Percentiles rank a stretch among this genome's conserved stretches.
Conservation (phyloP, 2,329 filamentous ascomycete species). For the Lasiodiplodia hormozganensis region DNA sequence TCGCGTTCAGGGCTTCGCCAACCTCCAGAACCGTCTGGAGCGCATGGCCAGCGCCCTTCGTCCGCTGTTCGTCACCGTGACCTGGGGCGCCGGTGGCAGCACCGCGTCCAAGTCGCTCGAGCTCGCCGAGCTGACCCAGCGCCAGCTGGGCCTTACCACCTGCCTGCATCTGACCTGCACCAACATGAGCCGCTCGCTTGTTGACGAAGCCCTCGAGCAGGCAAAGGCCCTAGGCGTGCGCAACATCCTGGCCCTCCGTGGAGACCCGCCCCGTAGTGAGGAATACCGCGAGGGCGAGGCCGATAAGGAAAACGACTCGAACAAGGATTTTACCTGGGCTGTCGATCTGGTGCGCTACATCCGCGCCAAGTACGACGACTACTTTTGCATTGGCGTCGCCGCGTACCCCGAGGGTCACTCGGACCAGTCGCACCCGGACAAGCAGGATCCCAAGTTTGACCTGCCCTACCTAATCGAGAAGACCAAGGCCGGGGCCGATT, state of each 20-base stretch:
- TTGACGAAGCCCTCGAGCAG: conserved; percentile 89
- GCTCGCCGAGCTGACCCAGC: conserved; percentile 92
- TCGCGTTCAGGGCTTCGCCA: conserved; percentile 74
- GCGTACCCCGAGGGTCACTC: conserved; percentile 95
- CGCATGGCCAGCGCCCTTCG: conserved; percentile 92
- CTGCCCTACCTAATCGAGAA: conserved; percentile 91
- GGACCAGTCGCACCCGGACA: conserved; percentile 86
- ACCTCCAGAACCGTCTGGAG: conserved; percentile 89
- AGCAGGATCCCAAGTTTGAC: conserved; percentile 70
- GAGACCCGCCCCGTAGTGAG: conserved; percentile 86
- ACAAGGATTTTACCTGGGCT: conserved; percentile 86
- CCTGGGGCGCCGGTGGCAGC: conserved; percentile 95
- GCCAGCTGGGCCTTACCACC: conserved; percentile 89
- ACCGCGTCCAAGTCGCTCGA: conserved; percentile 91
- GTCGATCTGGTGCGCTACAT: conserved; percentile 92
- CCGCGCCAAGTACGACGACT: conserved; percentile 81
- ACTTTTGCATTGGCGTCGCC: conserved; percentile 95
- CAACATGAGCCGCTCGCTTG: conserved; percentile 87
- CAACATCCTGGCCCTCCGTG: conserved; percentile 90
- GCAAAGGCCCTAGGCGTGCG: conserved; percentile 89
- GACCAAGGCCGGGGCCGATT: conserved; percentile 88
- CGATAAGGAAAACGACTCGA: conserved; percentile 67
- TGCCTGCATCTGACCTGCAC: conserved; percentile 97
- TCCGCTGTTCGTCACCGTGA: conserved; percentile 95
- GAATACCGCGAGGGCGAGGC: conserved; percentile 75